A percentile compares a stretch with the other conserved stretches of the same genome.
Evolutionary conservation across 2,329 filamentous ascomycete genomes (phyloP).

Genomic region (Fusarium ambrosium): DNA sequence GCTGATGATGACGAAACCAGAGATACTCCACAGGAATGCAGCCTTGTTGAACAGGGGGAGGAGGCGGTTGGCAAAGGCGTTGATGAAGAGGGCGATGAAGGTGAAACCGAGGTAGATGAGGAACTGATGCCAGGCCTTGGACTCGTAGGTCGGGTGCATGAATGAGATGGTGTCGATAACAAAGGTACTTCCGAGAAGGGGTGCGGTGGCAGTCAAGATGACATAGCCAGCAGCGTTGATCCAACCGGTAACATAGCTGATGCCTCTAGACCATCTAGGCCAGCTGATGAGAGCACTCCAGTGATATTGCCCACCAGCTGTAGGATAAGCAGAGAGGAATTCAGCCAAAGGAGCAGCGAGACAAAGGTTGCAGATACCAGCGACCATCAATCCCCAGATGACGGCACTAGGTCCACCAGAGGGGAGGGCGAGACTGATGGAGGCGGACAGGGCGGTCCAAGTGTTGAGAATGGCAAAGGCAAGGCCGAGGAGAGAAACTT

Average conservation of each 20-base stretch:
- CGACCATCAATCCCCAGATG: conserved; percentile 76
- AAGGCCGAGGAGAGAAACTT: conserved; percentile 62
- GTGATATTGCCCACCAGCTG: conserved; percentile 75
- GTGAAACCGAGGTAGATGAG: conserved; percentile 78
- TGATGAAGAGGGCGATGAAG: conserved; percentile 71
- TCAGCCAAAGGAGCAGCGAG: conserved; percentile 78
- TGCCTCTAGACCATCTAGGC: conserved; percentile 69
- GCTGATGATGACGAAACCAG: conserved; percentile 77
- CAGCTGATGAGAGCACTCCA: conserved; percentile 78
- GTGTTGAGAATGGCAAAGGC: conserved; percentile 65
- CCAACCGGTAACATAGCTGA: conserved; percentile 81
- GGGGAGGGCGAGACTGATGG: conserved; percentile 67
- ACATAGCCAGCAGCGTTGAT: conserved; percentile 81
- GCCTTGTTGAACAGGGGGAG: conserved; percentile 76
- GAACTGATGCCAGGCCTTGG: conserved; percentile 78
- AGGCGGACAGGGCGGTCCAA: conserved; percentile 64
- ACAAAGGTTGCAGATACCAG: conserved; percentile 77
- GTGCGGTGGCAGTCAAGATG: conserved; percentile 75
- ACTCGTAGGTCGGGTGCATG: conserved; percentile 68
- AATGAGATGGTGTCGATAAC: conserved; percentile 75
- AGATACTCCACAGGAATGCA: conserved; percentile 79
- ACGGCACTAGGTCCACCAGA: conserved; percentile 79
- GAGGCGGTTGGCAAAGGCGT: conserved; percentile 69
- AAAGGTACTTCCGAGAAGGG: conserved; percentile 75
- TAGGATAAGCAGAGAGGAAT: conserved; percentile 75